Evolutionary conservation across 805 yeast species (phyloP).

Genomic region (Monosporozyma yasuniensis): DNA sequence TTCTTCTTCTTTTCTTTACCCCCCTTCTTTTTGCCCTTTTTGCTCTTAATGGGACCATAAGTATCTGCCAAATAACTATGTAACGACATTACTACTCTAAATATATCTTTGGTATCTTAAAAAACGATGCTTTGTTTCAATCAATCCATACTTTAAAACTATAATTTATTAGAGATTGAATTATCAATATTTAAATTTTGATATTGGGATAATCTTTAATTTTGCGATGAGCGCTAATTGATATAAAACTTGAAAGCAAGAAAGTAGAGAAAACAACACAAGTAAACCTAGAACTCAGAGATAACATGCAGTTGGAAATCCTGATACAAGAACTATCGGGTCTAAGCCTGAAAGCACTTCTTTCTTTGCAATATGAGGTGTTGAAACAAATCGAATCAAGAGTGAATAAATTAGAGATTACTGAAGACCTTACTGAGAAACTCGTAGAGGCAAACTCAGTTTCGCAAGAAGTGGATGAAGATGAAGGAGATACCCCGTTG

Average conservation of each 20-base stretch:
- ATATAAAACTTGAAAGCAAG: neutral
- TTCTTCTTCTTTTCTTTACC: slow-evolving; percentile 24
- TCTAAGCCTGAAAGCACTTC: slow-evolving; percentile 13
- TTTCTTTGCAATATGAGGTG: neutral
- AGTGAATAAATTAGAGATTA: neutral
- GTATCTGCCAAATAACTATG: slow-evolving; percentile 40
- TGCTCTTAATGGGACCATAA: slow-evolving; percentile 27
- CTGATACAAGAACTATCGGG: slow-evolving; percentile 7
- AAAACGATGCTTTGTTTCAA: no score
- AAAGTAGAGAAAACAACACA: no score
- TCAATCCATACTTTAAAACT: neutral
- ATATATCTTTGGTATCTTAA: neutral
- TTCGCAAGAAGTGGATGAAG: no score
- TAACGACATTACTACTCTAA: slow-evolving; percentile 31
- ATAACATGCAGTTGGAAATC: slow-evolving; percentile 2
- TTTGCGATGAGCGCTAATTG: neutral
- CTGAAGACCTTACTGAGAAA: neutral
- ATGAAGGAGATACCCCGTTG: neutral
- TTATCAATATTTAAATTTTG: neutral
- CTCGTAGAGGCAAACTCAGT: neutral
- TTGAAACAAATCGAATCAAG: neutral
- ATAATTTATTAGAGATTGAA: neutral
- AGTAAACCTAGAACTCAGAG: neutral
- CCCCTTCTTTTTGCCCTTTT: slow-evolving; percentile 19
- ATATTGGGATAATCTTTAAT: neutral